A percentile compares a stretch with the other conserved stretches of the same genome.
These are phyloP conservation scores for Thymus mandschuricus DNA, from an alignment of 257 asterid species.

Conservation along the genomic window DNA sequence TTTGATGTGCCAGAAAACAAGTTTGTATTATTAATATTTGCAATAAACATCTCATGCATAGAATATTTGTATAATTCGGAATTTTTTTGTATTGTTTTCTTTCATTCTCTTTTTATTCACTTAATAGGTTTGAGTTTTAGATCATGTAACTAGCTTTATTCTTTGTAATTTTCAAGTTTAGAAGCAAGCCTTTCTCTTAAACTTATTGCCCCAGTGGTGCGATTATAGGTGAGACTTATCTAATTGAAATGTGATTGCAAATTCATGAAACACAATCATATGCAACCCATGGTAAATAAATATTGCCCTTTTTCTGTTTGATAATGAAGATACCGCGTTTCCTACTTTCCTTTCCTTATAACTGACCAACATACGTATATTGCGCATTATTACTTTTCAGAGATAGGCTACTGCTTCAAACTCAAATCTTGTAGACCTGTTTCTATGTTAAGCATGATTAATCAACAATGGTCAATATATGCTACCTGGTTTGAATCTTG, in stretches of 20 bases:
- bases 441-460: conserved; percentile 19
- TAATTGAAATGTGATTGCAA: not conserved
- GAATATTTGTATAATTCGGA: not conserved
- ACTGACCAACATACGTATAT: conserved; percentile 6
- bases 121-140: not conserved
- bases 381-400: not conserved
- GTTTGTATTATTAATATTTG: conserved; percentile 3
- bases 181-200: not conserved
- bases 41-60: not conserved
- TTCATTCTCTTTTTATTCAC: conserved; percentile 1
- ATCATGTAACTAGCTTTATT: not conserved
- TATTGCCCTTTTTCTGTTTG: not conserved
- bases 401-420: conserved; percentile 7
- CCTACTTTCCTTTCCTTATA: not conserved
- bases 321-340: not conserved
- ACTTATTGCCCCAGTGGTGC: conserved; percentile 19
- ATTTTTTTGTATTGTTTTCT: not conserved
- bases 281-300: not conserved
- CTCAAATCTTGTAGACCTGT: conserved; percentile 6
- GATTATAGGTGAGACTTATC: not conserved
- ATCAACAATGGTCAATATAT: not conserved
- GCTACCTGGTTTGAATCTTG: conserved; percentile 21
- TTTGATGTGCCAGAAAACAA: not conserved
- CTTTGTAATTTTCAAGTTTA: conserved; percentile 11
- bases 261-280: conserved; percentile 10